A percentile compares a stretch with the other conserved stretches of the same genome.
Conservation (phyloP, 2,329 filamentous ascomycete species). For the Cladophialophora carrionii region DNA sequence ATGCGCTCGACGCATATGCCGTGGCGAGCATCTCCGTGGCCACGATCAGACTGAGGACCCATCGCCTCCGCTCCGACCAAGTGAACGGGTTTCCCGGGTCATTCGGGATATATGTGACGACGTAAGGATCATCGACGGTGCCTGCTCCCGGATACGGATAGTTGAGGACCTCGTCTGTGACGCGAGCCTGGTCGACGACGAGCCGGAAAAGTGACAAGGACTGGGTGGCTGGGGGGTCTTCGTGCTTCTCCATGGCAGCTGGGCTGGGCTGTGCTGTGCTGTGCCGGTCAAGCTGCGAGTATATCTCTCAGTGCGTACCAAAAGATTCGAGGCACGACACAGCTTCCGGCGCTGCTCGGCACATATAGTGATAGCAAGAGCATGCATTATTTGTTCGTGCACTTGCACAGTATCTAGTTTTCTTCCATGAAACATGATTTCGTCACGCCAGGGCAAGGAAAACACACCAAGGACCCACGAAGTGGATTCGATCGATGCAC, state of each 20-base stretch:
- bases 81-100: slow-evolving; percentile 70
- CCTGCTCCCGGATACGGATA: slow-evolving; percentile 64
- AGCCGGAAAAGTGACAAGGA: slow-evolving; percentile 52
- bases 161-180: slow-evolving; percentile 61
- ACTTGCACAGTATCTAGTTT: background rate
- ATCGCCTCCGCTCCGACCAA: slow-evolving; percentile 63
- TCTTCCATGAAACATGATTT: background rate
- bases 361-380: background rate
- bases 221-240: slow-evolving; percentile 18
- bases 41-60: slow-evolving; percentile 65
- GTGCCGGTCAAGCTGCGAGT: background rate
- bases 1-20: slow-evolving; percentile 70
- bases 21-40: slow-evolving; percentile 70
- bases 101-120: slow-evolving; percentile 68
- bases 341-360: no score
- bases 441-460: background rate
- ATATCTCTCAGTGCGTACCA: background rate
- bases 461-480: background rate
- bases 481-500: background rate
- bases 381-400: background rate
- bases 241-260: slow-evolving; percentile 28
- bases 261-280: slow-evolving; percentile 6
- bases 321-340: background rate
- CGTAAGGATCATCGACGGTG: slow-evolving; percentile 67
- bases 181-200: slow-evolving; percentile 61